phyloP scores from a whole-genome alignment of 2,329 filamentous ascomycete species.

The Colletotrichum costaricense region DNA sequence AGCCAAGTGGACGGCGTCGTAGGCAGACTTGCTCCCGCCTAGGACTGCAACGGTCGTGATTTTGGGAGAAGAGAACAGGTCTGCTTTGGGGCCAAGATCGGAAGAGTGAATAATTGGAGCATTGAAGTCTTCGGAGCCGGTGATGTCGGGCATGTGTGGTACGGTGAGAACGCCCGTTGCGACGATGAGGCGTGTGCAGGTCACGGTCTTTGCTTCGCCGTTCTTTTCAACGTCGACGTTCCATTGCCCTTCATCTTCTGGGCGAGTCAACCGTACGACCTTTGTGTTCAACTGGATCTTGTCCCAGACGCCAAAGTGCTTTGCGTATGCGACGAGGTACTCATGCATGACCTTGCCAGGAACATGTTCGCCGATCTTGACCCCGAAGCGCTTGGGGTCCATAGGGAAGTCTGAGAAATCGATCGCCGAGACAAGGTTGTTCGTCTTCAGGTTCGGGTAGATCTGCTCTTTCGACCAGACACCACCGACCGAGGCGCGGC shows the following conservation, averaged over 20 bases:
- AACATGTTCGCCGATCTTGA: conserved; percentile 57
- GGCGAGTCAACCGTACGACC: conserved; percentile 60
- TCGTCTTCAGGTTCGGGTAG: conserved; percentile 55
- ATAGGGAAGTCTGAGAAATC: conserved; percentile 51
- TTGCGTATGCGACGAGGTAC: conserved; percentile 68
- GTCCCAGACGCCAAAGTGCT: conserved; percentile 61
- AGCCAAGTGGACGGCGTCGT: conserved; percentile 71
- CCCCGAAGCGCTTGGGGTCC: conserved; percentile 43
- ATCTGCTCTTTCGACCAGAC: conserved; percentile 54
- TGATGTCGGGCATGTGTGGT: conserved; percentile 64
- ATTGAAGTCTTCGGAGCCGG: conserved; percentile 60
- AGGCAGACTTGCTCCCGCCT: conserved; percentile 71
- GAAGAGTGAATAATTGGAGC: conserved; percentile 68
- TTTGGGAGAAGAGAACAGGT: conserved; percentile 46
- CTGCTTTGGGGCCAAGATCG: conserved; percentile 54
- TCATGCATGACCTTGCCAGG: conserved; percentile 65
- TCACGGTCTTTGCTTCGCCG: conserved; percentile 35
- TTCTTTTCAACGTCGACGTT: conserved; percentile 36
- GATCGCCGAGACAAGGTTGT: conserved; percentile 53
- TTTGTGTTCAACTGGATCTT: conserved; percentile 61
- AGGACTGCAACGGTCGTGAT: conserved; percentile 61
- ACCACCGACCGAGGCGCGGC: conserved; percentile 50
- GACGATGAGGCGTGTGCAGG: conserved; percentile 64
- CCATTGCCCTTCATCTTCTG: conserved; percentile 46
- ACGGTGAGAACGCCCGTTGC: conserved; percentile 71